Evolutionary conservation across 2,329 filamentous ascomycete species (phyloP), one percentile per base, ranked within the genome.

Genomic region (Atkinsonella texensis): DNA sequence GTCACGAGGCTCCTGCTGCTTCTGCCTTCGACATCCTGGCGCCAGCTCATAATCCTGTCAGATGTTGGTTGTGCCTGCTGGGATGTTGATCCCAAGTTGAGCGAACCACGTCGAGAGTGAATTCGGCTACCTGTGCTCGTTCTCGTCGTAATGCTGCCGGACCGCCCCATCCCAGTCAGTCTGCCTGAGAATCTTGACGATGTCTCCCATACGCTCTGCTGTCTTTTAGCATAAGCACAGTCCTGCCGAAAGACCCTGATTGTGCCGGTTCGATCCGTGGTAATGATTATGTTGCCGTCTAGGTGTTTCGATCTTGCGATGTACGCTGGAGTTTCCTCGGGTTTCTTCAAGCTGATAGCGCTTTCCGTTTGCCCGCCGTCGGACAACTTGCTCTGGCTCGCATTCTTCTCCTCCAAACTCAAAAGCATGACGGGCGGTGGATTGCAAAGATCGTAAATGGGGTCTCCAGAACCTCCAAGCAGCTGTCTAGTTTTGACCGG

Each of bases 191-290:
- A 85, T 8, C 81, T 81, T 15, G 86, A 91, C 1, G 79, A 77
- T 0, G 84, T 81, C 58, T 95, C 89, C 84, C 85, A 91, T 39
- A 76, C 79, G 51, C 89, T 87, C 52, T 83, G 78, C 51, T 80
- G 77, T 5, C 91, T 83, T 67, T 95, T 95, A 47, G 75, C 68
- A 59, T 79, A 88, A 0, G 91, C 93, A 63, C 91, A 96, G 64
- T 98, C 93, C 66, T 97, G 91, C 18, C 93, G 81, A 63, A 96
- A 96, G 0, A 97, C 85, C 64, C 96, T 96, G 69, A 98, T 93
- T 28, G 82, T 80, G 38, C 93, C 93, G 0, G 81, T 83, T 60
- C 89, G 88, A 64, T 96, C 91, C 1, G 90, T 87, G 0, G 91
- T 95, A 48, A 97, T 80, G 52, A 98, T 84, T 55, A 98, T 96